phyloP scores from a whole-genome alignment of 2,329 filamentous ascomycete genomes.

The Biscogniauxia marginata region DNA sequence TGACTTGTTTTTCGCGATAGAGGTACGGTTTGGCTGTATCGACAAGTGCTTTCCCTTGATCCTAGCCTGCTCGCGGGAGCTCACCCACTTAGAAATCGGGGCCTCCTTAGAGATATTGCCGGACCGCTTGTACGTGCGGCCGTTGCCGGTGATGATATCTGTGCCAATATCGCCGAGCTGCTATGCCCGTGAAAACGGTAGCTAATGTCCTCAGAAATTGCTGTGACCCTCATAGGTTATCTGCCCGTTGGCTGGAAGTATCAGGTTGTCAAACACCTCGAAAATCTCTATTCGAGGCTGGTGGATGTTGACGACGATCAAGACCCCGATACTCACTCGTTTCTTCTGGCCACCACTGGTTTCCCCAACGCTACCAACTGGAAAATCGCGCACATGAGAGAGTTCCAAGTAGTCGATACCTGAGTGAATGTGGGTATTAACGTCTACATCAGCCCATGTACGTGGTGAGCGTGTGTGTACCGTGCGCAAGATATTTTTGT shows the following conservation, averaged over 20 bases:
- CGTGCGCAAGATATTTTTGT: slow-evolving; percentile 61
- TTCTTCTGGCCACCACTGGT: slow-evolving; percentile 59
- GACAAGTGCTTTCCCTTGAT: slow-evolving; percentile 25
- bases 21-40: slow-evolving; percentile 32
- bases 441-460: slow-evolving; percentile 48
- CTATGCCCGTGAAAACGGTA: slow-evolving; percentile 48
- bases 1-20: slow-evolving; percentile 36
- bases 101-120: slow-evolving; percentile 48
- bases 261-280: slow-evolving; percentile 53
- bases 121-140: slow-evolving; percentile 45
- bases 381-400: slow-evolving; percentile 48
- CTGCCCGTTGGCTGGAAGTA: slow-evolving; percentile 54
- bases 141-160: slow-evolving; percentile 59
- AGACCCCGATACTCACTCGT: slow-evolving; percentile 58
- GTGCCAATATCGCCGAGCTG: slow-evolving; percentile 56
- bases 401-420: slow-evolving; percentile 55
- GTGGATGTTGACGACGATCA: slow-evolving; percentile 58
- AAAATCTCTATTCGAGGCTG: slow-evolving; percentile 61
- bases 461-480: slow-evolving; percentile 53
- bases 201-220: slow-evolving; percentile 52
- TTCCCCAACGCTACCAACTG: slow-evolving; percentile 50
- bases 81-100: slow-evolving; percentile 49
- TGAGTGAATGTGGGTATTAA: slow-evolving; percentile 53
- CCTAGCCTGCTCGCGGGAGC: slow-evolving; percentile 27
- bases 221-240: slow-evolving; percentile 52